phyloP scores from a whole-genome alignment of 768 basidiomycete genomes.

The Leccinum subtestaceum region DNA sequence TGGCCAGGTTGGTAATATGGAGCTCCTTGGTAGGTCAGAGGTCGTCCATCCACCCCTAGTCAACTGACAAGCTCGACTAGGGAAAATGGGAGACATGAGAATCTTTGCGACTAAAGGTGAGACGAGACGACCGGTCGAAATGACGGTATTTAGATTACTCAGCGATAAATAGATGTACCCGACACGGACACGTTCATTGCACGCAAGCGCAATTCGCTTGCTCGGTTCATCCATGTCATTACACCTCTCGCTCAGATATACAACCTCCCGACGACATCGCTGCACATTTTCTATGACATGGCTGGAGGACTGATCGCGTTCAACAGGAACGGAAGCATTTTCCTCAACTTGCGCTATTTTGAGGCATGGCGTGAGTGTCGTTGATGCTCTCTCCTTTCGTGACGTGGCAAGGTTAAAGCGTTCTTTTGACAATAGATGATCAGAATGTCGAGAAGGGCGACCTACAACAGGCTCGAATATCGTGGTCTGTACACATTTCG shows the following conservation, averaged over 20 bases:
- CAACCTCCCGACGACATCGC: slow-evolving; percentile 62
- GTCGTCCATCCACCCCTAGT: neutral
- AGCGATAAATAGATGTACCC: slow-evolving; percentile 49
- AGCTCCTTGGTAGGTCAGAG: slow-evolving; percentile 49
- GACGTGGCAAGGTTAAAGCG: neutral
- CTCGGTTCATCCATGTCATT: slow-evolving; percentile 73
- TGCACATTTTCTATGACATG: slow-evolving; percentile 87
- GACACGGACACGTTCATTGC: slow-evolving; percentile 48
- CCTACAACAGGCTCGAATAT: slow-evolving; percentile 65
- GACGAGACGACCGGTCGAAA: neutral
- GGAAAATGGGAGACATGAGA: slow-evolving; percentile 58
- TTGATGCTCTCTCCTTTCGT: neutral
- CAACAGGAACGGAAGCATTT: slow-evolving; percentile 85
- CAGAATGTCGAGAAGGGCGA: slow-evolving; percentile 54
- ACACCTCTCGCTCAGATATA: slow-evolving; percentile 67
- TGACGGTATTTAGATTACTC: neutral
- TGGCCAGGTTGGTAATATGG: slow-evolving; percentile 59
- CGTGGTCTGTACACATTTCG: slow-evolving; percentile 52
- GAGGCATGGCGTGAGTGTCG: slow-evolving; percentile 79
- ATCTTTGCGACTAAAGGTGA: slow-evolving; percentile 64
- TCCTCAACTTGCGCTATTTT: slow-evolving; percentile 83
- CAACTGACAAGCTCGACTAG: slow-evolving; percentile 32
- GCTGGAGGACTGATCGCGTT: slow-evolving; percentile 87
- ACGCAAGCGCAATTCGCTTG: slow-evolving; percentile 53
- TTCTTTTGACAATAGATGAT: slow-evolving; percentile 53